A percentile compares a stretch with the other conserved stretches of the same genome.
phyloP scores from a whole-genome alignment of 2,329 filamentous ascomycete genomes.

The Pseudogymnoascus sp. region DNA sequence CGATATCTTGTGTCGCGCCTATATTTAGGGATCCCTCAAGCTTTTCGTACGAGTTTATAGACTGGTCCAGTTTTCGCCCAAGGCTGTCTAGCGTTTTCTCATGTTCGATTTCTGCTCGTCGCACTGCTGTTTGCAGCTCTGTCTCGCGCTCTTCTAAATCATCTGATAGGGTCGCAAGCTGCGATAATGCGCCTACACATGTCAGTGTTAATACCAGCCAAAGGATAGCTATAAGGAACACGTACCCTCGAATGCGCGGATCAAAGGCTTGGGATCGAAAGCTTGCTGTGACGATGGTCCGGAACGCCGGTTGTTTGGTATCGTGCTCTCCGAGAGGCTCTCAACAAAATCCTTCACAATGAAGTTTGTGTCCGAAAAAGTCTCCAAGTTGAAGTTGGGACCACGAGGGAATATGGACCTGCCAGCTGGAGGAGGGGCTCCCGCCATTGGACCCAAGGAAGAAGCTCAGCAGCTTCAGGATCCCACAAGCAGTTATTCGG shows the following conservation, averaged over 20 bases:
- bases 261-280: conserved; percentile 95
- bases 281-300: conserved; percentile 47
- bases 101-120: conserved; percentile 85
- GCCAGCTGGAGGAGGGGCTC: conserved; percentile 8
- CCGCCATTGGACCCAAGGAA: conserved; percentile 1
- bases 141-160: conserved; percentile 87
- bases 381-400: conserved; percentile 78
- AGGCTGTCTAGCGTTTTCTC: conserved; percentile 83
- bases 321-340: conserved; percentile 74
- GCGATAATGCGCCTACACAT: conserved; percentile 51
- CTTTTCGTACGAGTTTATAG: conserved; percentile 84
- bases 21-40: conserved; percentile 75
- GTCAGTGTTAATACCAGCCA: conserved; percentile 21
- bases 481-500: neutral
- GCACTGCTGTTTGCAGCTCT: conserved; percentile 80
- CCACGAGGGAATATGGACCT: conserved; percentile 63
- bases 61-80: conserved; percentile 81
- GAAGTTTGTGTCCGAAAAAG: conserved; percentile 84
- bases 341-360: conserved; percentile 98
- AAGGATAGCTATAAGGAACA: neutral
- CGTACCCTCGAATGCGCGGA: conserved; percentile 81
- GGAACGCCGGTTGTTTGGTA: conserved; percentile 73
- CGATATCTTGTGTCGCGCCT: conserved; percentile 39
- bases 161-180: conserved; percentile 63
- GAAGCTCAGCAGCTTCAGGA: conserved; percentile 1